Conservation (phyloP, 768 basidiomycete genomes). For the Suillus hirtellus region DNA sequence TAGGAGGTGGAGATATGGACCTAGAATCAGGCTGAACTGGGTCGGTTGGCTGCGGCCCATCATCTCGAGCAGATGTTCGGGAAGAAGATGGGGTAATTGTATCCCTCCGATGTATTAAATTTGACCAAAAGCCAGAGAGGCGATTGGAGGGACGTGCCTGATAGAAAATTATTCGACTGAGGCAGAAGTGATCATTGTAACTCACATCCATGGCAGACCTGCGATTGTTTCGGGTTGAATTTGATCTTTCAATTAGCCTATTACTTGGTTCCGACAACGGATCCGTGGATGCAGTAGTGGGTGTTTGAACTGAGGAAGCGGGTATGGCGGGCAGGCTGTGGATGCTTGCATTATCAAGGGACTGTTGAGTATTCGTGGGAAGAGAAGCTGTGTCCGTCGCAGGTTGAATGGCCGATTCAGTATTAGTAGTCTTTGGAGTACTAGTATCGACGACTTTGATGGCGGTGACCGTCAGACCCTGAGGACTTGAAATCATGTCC, state of each 20-base stretch:
- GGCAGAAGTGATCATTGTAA: constrained; percentile 4
- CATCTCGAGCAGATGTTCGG: constrained; percentile 36
- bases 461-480: constrained; percentile 24
- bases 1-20: constrained; percentile 59
- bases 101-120: constrained; percentile 75
- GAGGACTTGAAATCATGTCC: constrained; percentile 25
- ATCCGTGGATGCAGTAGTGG: constrained; percentile 26
- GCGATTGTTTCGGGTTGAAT: constrained; percentile 44
- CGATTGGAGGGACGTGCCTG: constrained; percentile 68
- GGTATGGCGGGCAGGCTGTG: constrained; percentile 59
- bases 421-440: constrained; percentile 24
- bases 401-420: constrained; percentile 29
- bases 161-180: constrained; percentile 18
- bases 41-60: constrained; percentile 25
- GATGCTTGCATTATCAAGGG: constrained; percentile 53
- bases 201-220: constrained; percentile 62
- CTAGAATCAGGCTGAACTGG: constrained; percentile 33
- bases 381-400: constrained; percentile 37
- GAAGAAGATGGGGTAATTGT: constrained; percentile 29
- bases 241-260: constrained; percentile 22
- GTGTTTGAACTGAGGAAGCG: constrained; percentile 33
- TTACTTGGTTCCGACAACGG: constrained; percentile 15
- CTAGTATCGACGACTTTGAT: constrained; percentile 29
- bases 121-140: constrained; percentile 83
- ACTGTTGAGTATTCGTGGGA: constrained; percentile 39